These are phyloP conservation scores for Ophiocordyceps australis DNA, from an alignment of 2,329 filamentous ascomycete species.

Conservation along the genomic window DNA sequence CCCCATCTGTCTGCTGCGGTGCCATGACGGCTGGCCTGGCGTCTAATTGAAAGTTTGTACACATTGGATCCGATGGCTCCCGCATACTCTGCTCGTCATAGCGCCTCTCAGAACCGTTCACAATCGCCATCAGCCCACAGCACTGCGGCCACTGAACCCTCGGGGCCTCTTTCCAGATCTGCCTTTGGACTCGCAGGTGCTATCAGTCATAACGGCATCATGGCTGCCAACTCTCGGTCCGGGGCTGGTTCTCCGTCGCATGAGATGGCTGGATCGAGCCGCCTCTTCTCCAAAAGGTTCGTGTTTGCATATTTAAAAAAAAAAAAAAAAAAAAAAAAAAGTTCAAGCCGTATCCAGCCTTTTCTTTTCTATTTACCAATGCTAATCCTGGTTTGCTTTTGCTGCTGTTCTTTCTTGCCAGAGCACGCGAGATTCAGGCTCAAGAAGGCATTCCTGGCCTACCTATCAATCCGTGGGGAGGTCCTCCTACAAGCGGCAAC, in stretches of 20 bases:
- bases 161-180: constrained; percentile 46
- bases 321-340: too few relatives aligned
- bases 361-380: too few relatives aligned
- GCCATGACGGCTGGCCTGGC: constrained; percentile 31
- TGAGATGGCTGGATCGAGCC: constrained; percentile 53
- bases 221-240: constrained; percentile 47
- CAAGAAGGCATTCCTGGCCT: constrained; percentile 69
- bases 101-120: constrained; percentile 47
- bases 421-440: constrained; percentile 89
- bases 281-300: constrained; percentile 87
- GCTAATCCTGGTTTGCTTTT: too few relatives aligned
- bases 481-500: constrained; percentile 88
- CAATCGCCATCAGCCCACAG: constrained; percentile 64
- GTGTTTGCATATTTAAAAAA: too few relatives aligned
- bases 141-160: constrained; percentile 63
- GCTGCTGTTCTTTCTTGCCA: constrained; percentile 16
- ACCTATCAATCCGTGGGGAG: constrained; percentile 68
- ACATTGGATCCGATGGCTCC: constrained; percentile 77
- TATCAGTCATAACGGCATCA: constrained; percentile 38
- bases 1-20: constrained; percentile 7
- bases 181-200: constrained; percentile 52
- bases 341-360: too few relatives aligned
- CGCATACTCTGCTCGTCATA: constrained; percentile 57
- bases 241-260: constrained; percentile 94
- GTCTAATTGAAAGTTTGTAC: constrained; percentile 80